Evolutionary conservation across 805 yeast genomes (phyloP), one percentile per base, ranked within the genome.

Genomic region (Zygosaccharomyces bailii): DNA sequence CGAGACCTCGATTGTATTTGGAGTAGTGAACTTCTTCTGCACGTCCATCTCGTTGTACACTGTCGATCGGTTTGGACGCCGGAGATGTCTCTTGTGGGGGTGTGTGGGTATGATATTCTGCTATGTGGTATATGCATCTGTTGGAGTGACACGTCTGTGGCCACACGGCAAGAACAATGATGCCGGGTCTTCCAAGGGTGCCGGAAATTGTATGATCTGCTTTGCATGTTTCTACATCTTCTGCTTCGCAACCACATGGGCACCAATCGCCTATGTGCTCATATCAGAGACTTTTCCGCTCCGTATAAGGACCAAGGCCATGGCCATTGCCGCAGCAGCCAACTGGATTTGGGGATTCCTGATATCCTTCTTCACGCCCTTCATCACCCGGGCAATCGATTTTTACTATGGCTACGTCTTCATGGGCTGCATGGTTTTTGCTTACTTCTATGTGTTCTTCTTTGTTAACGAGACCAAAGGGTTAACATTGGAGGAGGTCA

Each of bases 401-500:
- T 85, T 84, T 71, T 75, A 77, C 66, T 80, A 82, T 60, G 95
- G 95, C 42, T 82, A 78, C 61, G 80, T 68, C 24, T 73, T 73
- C 57, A 67, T 78, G 56, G 86, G 85, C 2, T 80, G 85, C 62
- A 68, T 80, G 69, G 66, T 79, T 16, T 76, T 70, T 51, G 67
- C 76, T 19, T 56, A 82, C 61, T 71, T 83, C 66, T 87, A 83
- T 64, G 85, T 85, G 43, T 79, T 75, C 73, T 80, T 86, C 73
- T 74, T 75, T 54, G 79, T 87, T 48, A 80, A 80, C 56, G 91
- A 85, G 68, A 87, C 95, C 44, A 80, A 79, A 70, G 95, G 95
- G 47, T 75, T 86, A 57, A 75, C 86, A 35, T 75, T 87, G 63
- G 95, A 86, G 69, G 89, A 86, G 67, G 86, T 86, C 51, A 89